Conservation (phyloP, 768 basidiomycete genomes). For the Galerina sulciceps region DNA sequence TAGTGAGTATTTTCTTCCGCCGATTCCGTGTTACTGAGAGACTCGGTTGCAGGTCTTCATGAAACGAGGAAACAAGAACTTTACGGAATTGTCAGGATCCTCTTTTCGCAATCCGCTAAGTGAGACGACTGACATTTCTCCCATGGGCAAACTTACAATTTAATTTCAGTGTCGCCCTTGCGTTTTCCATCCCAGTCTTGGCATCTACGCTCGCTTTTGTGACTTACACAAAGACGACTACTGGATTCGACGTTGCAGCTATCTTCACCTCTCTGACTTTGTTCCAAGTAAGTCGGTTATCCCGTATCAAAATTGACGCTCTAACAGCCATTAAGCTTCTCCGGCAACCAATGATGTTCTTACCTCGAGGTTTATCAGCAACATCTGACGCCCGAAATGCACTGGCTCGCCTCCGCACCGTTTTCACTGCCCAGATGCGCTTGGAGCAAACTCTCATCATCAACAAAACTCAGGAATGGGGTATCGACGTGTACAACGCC, state of each 20-base stretch:
- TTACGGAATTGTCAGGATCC: constrained; percentile 56
- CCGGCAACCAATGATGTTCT: constrained; percentile 71
- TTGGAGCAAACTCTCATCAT: constrained; percentile 44
- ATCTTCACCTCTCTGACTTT: constrained; percentile 71
- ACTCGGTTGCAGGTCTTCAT: constrained; percentile 48
- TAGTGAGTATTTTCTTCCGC: constrained; percentile 40
- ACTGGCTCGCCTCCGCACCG: constrained; percentile 49
- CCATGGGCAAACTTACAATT: constrained; percentile 7
- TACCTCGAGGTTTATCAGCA: constrained; percentile 63
- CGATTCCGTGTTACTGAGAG: neutral
- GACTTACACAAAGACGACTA: constrained; percentile 59
- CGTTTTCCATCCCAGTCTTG: constrained; percentile 63
- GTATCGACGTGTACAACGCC: constrained; percentile 53
- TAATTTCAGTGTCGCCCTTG: constrained; percentile 48
- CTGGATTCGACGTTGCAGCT: constrained; percentile 63
- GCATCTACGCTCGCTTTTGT: constrained; percentile 71
- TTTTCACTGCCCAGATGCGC: constrained; percentile 62
- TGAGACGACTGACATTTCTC: constrained; percentile 29
- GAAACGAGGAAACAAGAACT: constrained; percentile 59
- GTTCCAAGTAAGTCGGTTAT: constrained; percentile 44
- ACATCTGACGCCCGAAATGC: constrained; percentile 71
- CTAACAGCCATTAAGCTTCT: constrained; percentile 45
- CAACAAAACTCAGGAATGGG: constrained; percentile 48
- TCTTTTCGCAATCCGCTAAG: constrained; percentile 67
- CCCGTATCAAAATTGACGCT: neutral